These are phyloP conservation scores for Apiotrichum veenhuisii DNA, from an alignment of 1,284 basidiomycete species.

Conservation along the genomic window DNA sequence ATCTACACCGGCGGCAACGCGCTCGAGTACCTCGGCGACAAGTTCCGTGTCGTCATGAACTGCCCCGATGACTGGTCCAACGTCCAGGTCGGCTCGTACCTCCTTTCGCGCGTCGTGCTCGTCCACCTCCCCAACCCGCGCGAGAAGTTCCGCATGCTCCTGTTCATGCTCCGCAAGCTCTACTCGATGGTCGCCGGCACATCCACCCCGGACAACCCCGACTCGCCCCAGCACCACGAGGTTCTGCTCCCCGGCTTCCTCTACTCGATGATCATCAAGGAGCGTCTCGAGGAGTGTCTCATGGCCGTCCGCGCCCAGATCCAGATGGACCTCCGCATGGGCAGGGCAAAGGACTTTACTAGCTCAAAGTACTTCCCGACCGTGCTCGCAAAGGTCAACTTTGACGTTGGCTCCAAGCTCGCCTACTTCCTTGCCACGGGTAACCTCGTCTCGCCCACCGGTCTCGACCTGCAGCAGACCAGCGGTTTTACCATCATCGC, in stretches of 20 bases:
- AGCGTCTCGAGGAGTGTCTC: slow-evolving; percentile 87
- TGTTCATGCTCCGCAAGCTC: slow-evolving; percentile 98
- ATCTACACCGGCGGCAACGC: slow-evolving; percentile 90
- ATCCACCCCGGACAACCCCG: slow-evolving; percentile 93
- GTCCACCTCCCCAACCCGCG: slow-evolving; percentile 86
- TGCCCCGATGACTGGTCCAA: slow-evolving; percentile 94
- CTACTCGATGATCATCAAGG: slow-evolving; percentile 98
- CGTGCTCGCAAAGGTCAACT: slow-evolving; percentile 73
- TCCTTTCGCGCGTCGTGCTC: slow-evolving; percentile 81
- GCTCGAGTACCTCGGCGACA: slow-evolving; percentile 94
- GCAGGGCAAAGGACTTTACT: slow-evolving; percentile 73
- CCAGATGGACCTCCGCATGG: slow-evolving; percentile 67
- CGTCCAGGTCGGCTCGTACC: slow-evolving; percentile 72
- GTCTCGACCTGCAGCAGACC: slow-evolving; percentile 94
- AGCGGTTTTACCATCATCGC: slow-evolving; percentile 98
- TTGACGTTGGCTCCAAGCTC: slow-evolving; percentile 86
- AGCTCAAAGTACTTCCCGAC: slow-evolving; percentile 84
- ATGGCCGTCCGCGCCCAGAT: slow-evolving; percentile 72
- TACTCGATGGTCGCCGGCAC: slow-evolving; percentile 87
- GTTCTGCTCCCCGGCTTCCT: slow-evolving; percentile 89
- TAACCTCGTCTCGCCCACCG: slow-evolving; percentile 89
- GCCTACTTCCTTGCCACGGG: slow-evolving; percentile 97
- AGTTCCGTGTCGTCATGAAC: slow-evolving; percentile 88
- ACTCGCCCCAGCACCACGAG: slow-evolving; percentile 98
- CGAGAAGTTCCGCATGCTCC: slow-evolving; percentile 94